These are phyloP conservation scores for Alternaria brassicae DNA, from an alignment of 2,329 filamentous ascomycete genomes.

Conservation along the genomic window DNA sequence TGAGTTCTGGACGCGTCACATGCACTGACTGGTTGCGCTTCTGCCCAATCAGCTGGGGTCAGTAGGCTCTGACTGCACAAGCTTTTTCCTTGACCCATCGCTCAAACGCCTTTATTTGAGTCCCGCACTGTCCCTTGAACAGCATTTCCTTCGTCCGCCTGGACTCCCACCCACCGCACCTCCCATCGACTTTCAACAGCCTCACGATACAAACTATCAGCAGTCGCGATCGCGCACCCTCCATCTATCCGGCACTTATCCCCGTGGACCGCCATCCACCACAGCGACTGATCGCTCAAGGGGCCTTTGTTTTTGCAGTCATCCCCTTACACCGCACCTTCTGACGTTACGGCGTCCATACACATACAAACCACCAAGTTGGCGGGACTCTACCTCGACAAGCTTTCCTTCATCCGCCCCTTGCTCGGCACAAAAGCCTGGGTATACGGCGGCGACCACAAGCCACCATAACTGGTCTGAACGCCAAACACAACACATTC, in stretches of 20 bases:
- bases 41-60: constrained; percentile 18
- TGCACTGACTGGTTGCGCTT: constrained; percentile 5
- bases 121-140: constrained; percentile 20
- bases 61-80: constrained; percentile 13
- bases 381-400: constrained; percentile 79
- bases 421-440: constrained; percentile 90
- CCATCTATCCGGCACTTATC: constrained; percentile 24
- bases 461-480: constrained; percentile 87
- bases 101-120: constrained; percentile 12
- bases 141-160: constrained; percentile 34
- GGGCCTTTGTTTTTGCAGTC: constrained; percentile 29
- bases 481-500: constrained; percentile 20
- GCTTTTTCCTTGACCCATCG: constrained; percentile 14
- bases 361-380: constrained; percentile 78
- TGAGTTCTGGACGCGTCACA: constrained; percentile 8
- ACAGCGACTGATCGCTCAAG: constrained; percentile 37
- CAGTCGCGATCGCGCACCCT: constrained; percentile 17
- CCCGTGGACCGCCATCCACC: constrained; percentile 25
- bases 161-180: constrained; percentile 27
- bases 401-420: constrained; percentile 81
- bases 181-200: not conserved
- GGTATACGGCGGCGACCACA: constrained; percentile 93
- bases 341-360: constrained; percentile 52
- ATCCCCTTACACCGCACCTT: constrained; percentile 21
- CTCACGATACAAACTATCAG: not conserved